Conservation (phyloP, 1,284 basidiomycete genomes). For the Melampsora americana region DNA sequence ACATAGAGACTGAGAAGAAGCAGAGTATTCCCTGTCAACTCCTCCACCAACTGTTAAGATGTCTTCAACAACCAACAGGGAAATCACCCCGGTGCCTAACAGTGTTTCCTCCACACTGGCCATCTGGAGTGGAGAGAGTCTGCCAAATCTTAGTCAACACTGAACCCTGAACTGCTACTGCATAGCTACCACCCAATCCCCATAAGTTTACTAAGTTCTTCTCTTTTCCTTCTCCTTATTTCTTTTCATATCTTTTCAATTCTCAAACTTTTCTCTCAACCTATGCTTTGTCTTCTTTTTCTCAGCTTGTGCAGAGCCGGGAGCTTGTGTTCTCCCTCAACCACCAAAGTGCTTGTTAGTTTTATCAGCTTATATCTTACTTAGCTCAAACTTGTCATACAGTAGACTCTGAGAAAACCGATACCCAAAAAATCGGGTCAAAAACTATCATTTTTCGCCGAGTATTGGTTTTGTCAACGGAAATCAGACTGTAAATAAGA, state of each 20-base stretch:
- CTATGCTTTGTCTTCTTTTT: background rate
- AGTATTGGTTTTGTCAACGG: too few relatives aligned
- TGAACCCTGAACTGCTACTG: background rate
- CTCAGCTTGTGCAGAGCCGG: background rate
- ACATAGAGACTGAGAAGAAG: background rate
- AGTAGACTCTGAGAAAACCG: too few relatives aligned
- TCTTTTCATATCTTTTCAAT: too few relatives aligned
- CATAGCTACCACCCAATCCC: background rate
- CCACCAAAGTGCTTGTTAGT: too few relatives aligned
- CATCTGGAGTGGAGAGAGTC: background rate
- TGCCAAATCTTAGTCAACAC: background rate
- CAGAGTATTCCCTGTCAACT: background rate
- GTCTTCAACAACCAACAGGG: background rate
- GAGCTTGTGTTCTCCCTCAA: too few relatives aligned
- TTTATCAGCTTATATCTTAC: too few relatives aligned
- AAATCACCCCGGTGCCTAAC: background rate
- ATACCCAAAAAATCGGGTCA: too few relatives aligned
- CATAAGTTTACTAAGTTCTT: background rate
- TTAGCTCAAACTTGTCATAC: too few relatives aligned
- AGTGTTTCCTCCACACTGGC: background rate
- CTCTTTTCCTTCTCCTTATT: background rate
- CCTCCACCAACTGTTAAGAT: background rate
- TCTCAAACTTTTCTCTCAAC: too few relatives aligned
- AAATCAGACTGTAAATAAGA: too few relatives aligned
- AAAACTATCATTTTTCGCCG: too few relatives aligned